Evolutionary conservation across 257 asterid species (phyloP).

Genomic region (Solanum piurae): DNA sequence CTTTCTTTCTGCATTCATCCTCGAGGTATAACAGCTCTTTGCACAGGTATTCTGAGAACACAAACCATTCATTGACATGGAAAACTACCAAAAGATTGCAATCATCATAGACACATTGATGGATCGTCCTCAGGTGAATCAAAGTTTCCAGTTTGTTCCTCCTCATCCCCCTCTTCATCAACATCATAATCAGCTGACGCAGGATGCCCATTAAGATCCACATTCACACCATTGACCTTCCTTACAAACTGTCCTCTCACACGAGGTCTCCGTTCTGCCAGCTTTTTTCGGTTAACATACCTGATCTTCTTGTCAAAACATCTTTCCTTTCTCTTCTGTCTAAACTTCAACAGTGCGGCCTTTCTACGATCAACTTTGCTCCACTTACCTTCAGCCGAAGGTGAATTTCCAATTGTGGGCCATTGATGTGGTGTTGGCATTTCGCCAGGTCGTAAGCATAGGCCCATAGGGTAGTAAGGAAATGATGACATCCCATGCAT

Average conservation of each 20-base stretch:
- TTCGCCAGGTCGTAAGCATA: slow-evolving; percentile 71
- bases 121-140: slow-evolving; percentile 11
- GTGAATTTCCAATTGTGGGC: slow-evolving; percentile 39
- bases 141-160: background rate
- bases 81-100: background rate
- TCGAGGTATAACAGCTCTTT: background rate
- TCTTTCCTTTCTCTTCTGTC: slow-evolving; percentile 85
- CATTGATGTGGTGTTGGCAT: slow-evolving; percentile 50
- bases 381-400: slow-evolving; percentile 28
- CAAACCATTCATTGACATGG: background rate
- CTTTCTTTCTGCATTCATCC: background rate
- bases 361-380: slow-evolving; percentile 63
- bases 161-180: slow-evolving; percentile 25
- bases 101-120: background rate
- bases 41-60: background rate
- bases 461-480: slow-evolving; percentile 55
- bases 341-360: slow-evolving; percentile 88
- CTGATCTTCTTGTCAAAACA: slow-evolving; percentile 92
- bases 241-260: slow-evolving; percentile 90
- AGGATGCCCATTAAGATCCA: slow-evolving; percentile 85
- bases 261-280: slow-evolving; percentile 96
- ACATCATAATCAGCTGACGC: slow-evolving; percentile 58
- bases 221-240: slow-evolving; percentile 58
- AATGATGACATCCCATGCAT: slow-evolving; percentile 51
- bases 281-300: slow-evolving; percentile 76